phyloP scores from a whole-genome alignment of 2,329 filamentous ascomycete genomes.

The Ceratocystiopsis minuta region DNA sequence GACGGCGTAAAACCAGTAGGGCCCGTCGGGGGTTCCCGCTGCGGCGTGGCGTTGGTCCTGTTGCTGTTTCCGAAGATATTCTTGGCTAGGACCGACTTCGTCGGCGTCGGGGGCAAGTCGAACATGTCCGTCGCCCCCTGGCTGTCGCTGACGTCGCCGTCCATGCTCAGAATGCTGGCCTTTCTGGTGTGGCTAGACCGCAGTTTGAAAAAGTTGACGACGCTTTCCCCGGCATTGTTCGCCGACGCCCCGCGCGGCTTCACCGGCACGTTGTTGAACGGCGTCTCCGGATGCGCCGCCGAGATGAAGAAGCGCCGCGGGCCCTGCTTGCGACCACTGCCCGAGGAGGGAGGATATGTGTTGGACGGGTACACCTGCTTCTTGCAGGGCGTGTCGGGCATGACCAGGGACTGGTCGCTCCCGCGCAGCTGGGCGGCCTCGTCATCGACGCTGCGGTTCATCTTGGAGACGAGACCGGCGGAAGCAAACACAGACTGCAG shows the following conservation, averaged over 20 bases:
- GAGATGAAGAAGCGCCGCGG: conserved; percentile 44
- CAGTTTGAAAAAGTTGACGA: conserved; percentile 48
- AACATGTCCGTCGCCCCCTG: conserved; percentile 27
- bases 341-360: conserved; percentile 41
- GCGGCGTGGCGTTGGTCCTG: neutral
- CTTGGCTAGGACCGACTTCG: conserved; percentile 43
- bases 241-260: conserved; percentile 24
- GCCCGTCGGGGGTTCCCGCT: neutral
- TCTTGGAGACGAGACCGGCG: conserved; percentile 86
- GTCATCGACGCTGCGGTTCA: conserved; percentile 67
- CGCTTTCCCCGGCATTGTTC: conserved; percentile 13
- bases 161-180: conserved; percentile 63
- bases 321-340: conserved; percentile 43
- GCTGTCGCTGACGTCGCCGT: conserved; percentile 42
- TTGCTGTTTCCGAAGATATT: conserved; percentile 11
- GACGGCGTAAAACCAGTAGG: no score
- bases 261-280: conserved; percentile 44
- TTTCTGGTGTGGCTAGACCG: conserved; percentile 27
- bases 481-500: conserved; percentile 79
- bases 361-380: conserved; percentile 55
- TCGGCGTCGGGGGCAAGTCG: conserved; percentile 85
- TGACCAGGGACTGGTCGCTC: conserved; percentile 41
- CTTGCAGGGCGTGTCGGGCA: conserved; percentile 95
- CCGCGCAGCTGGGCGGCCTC: conserved; percentile 25
- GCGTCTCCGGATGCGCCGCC: conserved; percentile 54